Conservation (phyloP, 495 filamentous ascomycete species). For the Xylaria acuta region DNA sequence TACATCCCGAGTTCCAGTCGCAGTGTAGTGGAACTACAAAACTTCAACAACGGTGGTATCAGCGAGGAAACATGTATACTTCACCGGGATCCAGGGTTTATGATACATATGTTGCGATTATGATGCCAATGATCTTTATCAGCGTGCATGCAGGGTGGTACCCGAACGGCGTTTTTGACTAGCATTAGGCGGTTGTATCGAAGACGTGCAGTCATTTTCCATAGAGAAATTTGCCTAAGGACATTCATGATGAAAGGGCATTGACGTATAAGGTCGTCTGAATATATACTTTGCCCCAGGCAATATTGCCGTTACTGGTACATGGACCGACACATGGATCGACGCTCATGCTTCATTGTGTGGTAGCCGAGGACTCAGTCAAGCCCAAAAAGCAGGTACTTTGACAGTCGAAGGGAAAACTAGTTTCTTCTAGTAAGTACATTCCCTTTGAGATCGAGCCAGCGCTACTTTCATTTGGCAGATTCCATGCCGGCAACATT, state of each 20-base stretch:
- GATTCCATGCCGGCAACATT: not conserved
- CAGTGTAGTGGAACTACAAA: slow-evolving; percentile 28
- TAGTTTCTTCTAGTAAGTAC: slow-evolving; percentile 7
- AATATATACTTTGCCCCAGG: slow-evolving; percentile 36
- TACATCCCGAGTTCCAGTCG: slow-evolving; percentile 29
- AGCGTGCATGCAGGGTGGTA: slow-evolving; percentile 22
- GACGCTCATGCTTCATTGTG: slow-evolving; percentile 5
- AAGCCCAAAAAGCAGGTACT: not conserved
- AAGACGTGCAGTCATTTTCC: slow-evolving; percentile 40
- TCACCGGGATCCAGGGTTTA: slow-evolving; percentile 29
- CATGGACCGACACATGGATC: slow-evolving; percentile 1
- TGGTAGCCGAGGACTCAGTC: not conserved
- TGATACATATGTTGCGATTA: slow-evolving; percentile 21
- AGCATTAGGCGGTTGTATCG: slow-evolving; percentile 34
- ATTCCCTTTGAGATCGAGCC: not conserved
- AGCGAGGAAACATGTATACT: slow-evolving; percentile 38
- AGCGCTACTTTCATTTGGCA: not conserved
- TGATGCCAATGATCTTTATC: slow-evolving; percentile 13
- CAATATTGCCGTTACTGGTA: slow-evolving; percentile 5
- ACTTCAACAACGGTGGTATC: slow-evolving; percentile 29
- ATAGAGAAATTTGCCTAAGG: slow-evolving; percentile 38
- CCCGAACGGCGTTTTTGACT: slow-evolving; percentile 21
- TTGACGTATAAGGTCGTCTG: slow-evolving; percentile 37
- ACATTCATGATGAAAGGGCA: slow-evolving; percentile 32
- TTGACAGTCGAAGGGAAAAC: slow-evolving; percentile 4